These are phyloP conservation scores for Saccharum officinarum DNA, from an alignment of 176 grass and related monocot species.

Conservation along the genomic window DNA sequence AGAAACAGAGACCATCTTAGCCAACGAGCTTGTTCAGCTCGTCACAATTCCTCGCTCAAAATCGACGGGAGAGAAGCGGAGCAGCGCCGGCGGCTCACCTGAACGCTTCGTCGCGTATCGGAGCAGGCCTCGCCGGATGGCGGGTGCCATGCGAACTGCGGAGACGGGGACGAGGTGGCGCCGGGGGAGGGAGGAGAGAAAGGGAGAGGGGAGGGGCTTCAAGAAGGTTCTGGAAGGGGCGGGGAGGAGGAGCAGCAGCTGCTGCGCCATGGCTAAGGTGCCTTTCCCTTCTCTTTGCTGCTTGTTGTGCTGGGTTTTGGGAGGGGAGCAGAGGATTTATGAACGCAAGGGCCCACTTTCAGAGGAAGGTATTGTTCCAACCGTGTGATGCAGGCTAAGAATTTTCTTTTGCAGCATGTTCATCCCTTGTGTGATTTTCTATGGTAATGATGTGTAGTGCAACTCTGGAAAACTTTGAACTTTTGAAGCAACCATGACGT, in stretches of 20 bases:
- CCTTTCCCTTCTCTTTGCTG: background rate
- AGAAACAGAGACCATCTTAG: background rate
- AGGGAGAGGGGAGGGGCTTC: conserved; percentile 15
- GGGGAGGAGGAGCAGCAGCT: conserved; percentile 32
- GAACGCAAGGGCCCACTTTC: conserved; percentile 17
- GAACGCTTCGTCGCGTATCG: conserved; percentile 46
- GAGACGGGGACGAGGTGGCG: conserved; percentile 7
- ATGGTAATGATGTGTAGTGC: background rate
- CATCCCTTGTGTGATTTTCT: background rate
- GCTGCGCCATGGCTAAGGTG: conserved; percentile 44
- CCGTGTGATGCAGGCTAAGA: conserved; percentile 39
- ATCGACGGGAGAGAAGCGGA: background rate
- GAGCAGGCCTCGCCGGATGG: conserved; percentile 38
- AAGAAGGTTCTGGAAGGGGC: conserved; percentile 46
- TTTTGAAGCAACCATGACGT: background rate
- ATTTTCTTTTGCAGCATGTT: background rate
- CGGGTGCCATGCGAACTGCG: background rate
- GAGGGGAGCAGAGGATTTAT: conserved; percentile 24
- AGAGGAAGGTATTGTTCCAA: conserved; percentile 34
- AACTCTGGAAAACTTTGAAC: background rate
- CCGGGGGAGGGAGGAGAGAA: background rate
- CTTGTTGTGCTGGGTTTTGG: conserved; percentile 1
- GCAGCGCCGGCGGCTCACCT: conserved; percentile 11
- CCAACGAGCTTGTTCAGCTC: background rate
- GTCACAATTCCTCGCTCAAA: background rate